These are phyloP conservation scores for Trichoderma atrobrunneum DNA, from an alignment of 2,329 filamentous ascomycete genomes.

Conservation along the genomic window DNA sequence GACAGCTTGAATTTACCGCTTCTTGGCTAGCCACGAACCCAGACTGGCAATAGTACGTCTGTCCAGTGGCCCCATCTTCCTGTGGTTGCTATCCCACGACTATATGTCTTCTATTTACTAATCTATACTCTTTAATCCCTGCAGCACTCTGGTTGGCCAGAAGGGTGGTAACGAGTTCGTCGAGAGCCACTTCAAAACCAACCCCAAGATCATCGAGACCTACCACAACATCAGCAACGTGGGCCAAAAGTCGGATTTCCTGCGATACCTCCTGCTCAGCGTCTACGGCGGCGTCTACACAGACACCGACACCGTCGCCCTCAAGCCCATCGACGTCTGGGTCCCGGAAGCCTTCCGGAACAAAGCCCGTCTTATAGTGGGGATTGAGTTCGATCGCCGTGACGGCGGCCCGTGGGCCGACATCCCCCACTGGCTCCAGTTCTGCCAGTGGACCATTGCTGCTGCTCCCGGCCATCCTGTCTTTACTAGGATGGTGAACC, in stretches of 20 bases:
- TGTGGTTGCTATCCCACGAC: background rate
- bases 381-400: conserved; percentile 33
- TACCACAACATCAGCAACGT: conserved; percentile 24
- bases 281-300: conserved; percentile 48
- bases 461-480: conserved; percentile 33
- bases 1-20: conserved; percentile 3
- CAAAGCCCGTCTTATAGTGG: conserved; percentile 24
- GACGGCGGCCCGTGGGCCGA: conserved; percentile 29
- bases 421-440: conserved; percentile 31
- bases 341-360: conserved; percentile 10
- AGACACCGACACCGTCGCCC: conserved; percentile 58
- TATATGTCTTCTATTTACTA: background rate
- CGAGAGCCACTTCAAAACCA: conserved; percentile 12
- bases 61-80: background rate
- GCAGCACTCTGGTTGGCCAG: conserved; percentile 28
- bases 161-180: conserved; percentile 29
- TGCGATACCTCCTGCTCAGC: conserved; percentile 30
- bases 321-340: conserved; percentile 46
- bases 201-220: conserved; percentile 21
- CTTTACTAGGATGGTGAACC: conserved; percentile 22
- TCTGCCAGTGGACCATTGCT: conserved; percentile 38
- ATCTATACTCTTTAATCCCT: background rate
- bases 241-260: conserved; percentile 32
- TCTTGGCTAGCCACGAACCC: conserved; percentile 16
- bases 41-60: conserved; percentile 11